phyloP scores from a whole-genome alignment of 257 asterid genomes.

The Fraxinus excelsior region DNA sequence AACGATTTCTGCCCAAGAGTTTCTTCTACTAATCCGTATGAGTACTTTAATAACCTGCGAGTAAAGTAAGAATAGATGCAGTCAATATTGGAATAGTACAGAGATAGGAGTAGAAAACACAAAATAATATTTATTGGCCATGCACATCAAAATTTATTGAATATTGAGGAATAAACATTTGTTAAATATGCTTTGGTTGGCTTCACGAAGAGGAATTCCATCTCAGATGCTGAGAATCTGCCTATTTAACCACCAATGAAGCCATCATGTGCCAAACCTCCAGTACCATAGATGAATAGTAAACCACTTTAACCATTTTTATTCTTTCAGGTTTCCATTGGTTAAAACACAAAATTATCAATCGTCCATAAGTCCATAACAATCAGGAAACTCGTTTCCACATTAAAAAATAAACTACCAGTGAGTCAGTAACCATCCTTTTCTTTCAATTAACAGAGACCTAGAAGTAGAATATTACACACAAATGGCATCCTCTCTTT shows the following conservation, averaged over 20 bases:
- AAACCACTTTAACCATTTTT: neutral
- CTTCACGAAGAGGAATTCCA: neutral
- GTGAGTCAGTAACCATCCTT: neutral
- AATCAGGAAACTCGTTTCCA: neutral
- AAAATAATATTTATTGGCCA: neutral
- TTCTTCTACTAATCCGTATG: constrained; percentile 74
- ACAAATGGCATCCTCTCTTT: neutral
- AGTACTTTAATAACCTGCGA: constrained; percentile 85
- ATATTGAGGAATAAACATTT: neutral
- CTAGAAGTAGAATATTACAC: neutral
- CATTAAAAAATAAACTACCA: neutral
- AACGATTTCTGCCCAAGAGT: constrained; percentile 96
- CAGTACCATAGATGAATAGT: neutral
- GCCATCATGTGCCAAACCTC: neutral
- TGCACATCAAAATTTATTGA: neutral
- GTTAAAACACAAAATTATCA: neutral
- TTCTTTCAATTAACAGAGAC: neutral
- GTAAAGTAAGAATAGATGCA: constrained; percentile 14
- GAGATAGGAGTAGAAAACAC: neutral
- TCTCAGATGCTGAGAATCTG: neutral
- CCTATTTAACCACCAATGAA: neutral
- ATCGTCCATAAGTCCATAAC: neutral
- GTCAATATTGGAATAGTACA: neutral
- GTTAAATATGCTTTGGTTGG: neutral
- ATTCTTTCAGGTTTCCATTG: neutral